Conservation (phyloP, 257 asterid genomes). For the Ligustrum vulgare region DNA sequence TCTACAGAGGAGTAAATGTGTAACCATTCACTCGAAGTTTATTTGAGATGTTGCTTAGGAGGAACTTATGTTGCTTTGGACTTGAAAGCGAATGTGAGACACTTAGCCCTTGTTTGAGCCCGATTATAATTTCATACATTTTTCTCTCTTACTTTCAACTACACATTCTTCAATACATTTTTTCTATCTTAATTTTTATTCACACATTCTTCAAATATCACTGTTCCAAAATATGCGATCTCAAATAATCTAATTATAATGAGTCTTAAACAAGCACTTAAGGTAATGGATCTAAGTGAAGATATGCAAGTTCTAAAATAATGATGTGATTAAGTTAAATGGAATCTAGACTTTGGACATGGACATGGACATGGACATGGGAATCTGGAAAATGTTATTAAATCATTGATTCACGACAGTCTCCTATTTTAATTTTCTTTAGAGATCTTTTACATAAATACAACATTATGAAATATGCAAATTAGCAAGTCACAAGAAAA, state of each 20-base stretch:
- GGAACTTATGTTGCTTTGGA: neutral
- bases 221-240: no score
- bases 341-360: neutral
- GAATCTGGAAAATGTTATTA: neutral
- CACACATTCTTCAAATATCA: no score
- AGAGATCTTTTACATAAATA: neutral
- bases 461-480: neutral
- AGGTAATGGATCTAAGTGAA: neutral
- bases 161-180: no score
- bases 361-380: no score
- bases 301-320: neutral
- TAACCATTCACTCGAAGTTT: neutral
- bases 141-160: no score
- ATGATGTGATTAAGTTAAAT: neutral
- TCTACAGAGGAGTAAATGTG: neutral
- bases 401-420: neutral
- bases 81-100: neutral
- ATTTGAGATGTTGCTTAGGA: neutral
- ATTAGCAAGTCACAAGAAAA: neutral
- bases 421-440: neutral
- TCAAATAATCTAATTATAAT: no score
- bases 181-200: no score
- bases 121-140: no score
- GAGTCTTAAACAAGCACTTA: neutral
- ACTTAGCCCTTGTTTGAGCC: neutral